Evolutionary conservation across 2,329 filamentous ascomycete species (phyloP).

Genomic region (Thelonectria discophora): DNA sequence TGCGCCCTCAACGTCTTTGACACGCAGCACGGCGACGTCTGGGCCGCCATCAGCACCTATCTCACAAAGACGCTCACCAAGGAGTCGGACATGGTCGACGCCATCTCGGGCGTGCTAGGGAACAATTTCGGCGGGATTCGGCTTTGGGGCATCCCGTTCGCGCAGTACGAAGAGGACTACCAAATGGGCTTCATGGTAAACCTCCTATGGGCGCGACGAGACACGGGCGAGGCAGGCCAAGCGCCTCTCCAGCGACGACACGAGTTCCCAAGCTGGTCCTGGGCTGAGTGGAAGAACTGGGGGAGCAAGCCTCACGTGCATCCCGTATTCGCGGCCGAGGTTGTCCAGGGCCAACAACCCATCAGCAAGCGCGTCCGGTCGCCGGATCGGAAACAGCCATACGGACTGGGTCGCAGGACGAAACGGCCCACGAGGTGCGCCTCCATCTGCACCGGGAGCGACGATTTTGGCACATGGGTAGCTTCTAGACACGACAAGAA

Average conservation of each 20-base stretch:
- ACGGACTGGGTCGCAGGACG: no score
- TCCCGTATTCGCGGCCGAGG: no score
- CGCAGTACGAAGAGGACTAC: not conserved
- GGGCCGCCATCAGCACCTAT: not conserved
- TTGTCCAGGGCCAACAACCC: no score
- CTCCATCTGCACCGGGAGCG: no score
- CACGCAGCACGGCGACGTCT: not conserved
- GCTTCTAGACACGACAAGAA: no score
- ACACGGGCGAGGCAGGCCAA: not conserved
- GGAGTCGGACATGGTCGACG: not conserved
- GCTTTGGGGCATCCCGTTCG: not conserved
- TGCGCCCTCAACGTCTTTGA: not conserved
- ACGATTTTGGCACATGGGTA: no score
- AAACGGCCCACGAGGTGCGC: no score
- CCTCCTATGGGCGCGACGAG: not conserved
- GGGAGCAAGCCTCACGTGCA: no score
- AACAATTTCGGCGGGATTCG: not conserved
- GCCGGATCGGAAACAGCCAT: no score
- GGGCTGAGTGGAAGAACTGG: not conserved
- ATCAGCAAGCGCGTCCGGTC: no score
- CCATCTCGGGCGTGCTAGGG: not conserved
- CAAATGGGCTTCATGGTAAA: no score
- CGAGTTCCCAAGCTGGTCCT: constrained; percentile 13
- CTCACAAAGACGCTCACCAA: not conserved
- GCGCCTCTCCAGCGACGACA: not conserved